A percentile compares a stretch with the other conserved stretches of the same genome.
These are phyloP conservation scores for Ceratobasidium sp. DNA, from an alignment of 1,284 basidiomycete genomes.

Conservation along the genomic window DNA sequence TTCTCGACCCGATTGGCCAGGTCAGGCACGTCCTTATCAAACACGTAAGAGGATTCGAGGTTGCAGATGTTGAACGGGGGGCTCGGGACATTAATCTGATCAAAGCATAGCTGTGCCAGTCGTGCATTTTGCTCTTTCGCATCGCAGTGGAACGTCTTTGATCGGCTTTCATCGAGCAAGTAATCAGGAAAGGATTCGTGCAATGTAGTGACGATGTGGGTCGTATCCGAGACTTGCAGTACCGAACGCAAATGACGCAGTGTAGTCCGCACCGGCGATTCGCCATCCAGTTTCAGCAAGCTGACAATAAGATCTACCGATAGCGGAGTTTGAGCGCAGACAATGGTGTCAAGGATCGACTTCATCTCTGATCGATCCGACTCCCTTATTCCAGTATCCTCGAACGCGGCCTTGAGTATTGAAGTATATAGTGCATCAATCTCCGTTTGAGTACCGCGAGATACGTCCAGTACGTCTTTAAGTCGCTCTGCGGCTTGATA, in stretches of 20 bases:
- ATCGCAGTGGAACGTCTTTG: neutral
- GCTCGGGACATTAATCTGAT: neutral
- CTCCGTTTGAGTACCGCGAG: neutral
- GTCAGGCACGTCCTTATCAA: neutral
- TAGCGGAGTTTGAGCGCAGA: neutral
- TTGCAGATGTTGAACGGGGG: constrained; percentile 2
- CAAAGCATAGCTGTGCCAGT: neutral
- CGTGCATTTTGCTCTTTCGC: neutral
- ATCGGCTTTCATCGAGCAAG: neutral
- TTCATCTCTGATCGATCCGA: neutral
- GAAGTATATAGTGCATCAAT: neutral
- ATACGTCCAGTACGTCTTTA: neutral
- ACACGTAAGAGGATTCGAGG: neutral
- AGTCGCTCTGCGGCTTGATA: neutral
- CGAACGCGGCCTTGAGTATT: neutral
- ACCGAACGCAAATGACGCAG: neutral
- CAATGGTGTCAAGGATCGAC: neutral
- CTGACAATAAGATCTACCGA: neutral
- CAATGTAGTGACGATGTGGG: no score
- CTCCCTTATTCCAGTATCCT: neutral
- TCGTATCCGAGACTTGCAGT: neutral
- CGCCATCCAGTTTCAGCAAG: neutral
- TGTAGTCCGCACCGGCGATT: neutral
- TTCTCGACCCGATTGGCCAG: no score
- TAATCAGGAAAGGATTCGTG: no score